Percentiles rank a stretch among this genome's conserved stretches.
These are phyloP conservation scores for Oenanthe javanica DNA, from an alignment of 140 eudicot species.

Conservation along the genomic window DNA sequence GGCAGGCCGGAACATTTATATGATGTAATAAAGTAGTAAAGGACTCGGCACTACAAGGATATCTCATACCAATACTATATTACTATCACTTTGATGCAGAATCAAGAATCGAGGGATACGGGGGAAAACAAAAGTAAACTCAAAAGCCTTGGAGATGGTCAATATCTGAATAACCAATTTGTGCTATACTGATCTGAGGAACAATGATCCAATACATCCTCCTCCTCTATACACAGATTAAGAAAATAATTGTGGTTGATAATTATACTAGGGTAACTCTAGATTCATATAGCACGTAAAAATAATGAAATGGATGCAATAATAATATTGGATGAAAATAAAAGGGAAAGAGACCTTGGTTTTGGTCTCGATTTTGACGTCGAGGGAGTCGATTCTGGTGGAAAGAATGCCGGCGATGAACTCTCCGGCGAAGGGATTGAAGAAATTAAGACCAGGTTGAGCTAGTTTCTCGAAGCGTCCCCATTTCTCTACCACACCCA, in stretches of 20 bases:
- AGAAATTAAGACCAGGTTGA: constrained; percentile 77
- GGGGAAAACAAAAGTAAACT: neutral
- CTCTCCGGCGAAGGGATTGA: constrained; percentile 78
- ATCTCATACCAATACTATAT: neutral
- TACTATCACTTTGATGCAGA: neutral
- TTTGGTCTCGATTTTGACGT: constrained; percentile 94
- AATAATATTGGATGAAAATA: too few relatives aligned
- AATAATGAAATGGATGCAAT: too few relatives aligned
- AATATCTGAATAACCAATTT: too few relatives aligned
- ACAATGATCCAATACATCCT: neutral
- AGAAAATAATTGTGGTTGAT: too few relatives aligned
- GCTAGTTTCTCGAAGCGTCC: constrained; percentile 79
- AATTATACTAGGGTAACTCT: neutral
- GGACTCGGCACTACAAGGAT: neutral
- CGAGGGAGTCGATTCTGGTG: constrained; percentile 82
- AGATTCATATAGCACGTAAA: too few relatives aligned
- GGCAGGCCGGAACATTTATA: too few relatives aligned
- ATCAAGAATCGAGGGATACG: neutral
- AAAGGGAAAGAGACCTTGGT: constrained; percentile 41
- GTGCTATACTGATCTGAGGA: neutral
- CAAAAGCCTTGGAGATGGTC: neutral
- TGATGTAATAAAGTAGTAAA: too few relatives aligned
- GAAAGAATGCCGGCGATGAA: constrained; percentile 70
- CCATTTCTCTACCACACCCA: constrained; percentile 80
- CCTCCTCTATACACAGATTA: neutral